These are phyloP conservation scores for Saturnispora kantuleensis DNA, from an alignment of 805 yeast species.

Conservation along the genomic window DNA sequence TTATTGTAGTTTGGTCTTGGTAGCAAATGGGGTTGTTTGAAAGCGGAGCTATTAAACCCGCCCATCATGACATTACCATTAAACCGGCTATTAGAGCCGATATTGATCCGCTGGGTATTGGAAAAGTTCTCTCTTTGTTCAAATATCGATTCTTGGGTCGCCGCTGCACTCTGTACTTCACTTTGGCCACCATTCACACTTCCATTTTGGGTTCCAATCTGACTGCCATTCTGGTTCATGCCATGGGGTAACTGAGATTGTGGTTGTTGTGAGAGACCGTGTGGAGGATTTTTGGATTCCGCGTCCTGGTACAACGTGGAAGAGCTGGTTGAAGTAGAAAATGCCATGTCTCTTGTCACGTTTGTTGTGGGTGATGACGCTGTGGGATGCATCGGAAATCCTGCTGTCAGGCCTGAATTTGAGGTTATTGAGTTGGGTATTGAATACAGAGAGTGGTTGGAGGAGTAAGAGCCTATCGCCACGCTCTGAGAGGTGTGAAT, in stretches of 20 bases:
- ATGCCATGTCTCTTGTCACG: constrained; percentile 40
- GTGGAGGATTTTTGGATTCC: constrained; percentile 11
- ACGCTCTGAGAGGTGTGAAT: not conserved
- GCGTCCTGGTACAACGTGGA: constrained; percentile 28
- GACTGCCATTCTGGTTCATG: too few relatives aligned
- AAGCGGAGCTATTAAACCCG: not conserved
- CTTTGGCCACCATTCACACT: too few relatives aligned
- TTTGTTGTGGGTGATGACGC: constrained; percentile 47
- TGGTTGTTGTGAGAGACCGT: not conserved
- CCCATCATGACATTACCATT: not conserved
- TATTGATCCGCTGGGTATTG: not conserved
- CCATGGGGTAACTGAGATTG: constrained; percentile 4
- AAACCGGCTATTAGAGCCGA: not conserved
- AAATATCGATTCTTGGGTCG: too few relatives aligned
- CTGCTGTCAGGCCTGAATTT: constrained; percentile 1
- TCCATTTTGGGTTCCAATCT: too few relatives aligned
- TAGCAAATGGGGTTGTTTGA: constrained; percentile 2
- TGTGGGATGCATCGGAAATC: constrained; percentile 29
- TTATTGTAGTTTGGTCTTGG: not conserved
- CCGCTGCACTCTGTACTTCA: too few relatives aligned
- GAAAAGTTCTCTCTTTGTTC: too few relatives aligned
- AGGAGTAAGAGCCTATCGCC: not conserved
- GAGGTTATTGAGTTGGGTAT: constrained; percentile 2
- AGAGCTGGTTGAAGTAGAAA: constrained; percentile 27
- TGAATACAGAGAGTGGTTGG: constrained; percentile 7